Conservation (phyloP, 805 yeast genomes). For the Zygosaccharomyces gambellarensis region DNA sequence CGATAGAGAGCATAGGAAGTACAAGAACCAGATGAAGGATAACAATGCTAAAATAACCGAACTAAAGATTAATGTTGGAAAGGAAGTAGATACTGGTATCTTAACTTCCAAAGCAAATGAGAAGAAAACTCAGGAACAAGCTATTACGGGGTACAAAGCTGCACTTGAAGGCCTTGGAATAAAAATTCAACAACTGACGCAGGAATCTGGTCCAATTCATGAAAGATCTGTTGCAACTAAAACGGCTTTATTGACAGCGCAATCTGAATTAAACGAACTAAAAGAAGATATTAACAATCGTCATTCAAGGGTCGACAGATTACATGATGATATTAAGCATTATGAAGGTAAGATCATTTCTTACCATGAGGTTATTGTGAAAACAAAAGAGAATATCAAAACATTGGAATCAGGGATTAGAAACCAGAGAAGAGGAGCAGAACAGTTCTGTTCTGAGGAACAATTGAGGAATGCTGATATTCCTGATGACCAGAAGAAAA, state of each 20-base stretch:
- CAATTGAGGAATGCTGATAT: conserved; percentile 40
- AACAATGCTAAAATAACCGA: conserved; percentile 25
- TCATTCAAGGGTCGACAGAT: conserved; percentile 19
- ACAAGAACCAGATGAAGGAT: conserved; percentile 26
- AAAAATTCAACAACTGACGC: conserved; percentile 21
- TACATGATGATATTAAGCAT: conserved; percentile 25
- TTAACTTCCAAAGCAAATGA: conserved; percentile 24
- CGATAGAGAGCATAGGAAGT: conserved; percentile 33
- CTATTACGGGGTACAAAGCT: conserved; percentile 22
- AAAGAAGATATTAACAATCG: conserved; percentile 17
- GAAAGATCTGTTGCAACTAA: conserved; percentile 18
- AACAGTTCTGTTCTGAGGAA: conserved; percentile 43
- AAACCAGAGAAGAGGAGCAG: conserved; percentile 32
- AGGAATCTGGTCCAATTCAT: conserved; percentile 19
- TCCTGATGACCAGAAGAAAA: conserved; percentile 43
- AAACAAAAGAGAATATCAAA: conserved; percentile 27
- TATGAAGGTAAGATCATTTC: conserved; percentile 20
- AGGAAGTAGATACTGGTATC: conserved; percentile 29
- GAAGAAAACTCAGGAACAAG: conserved; percentile 22
- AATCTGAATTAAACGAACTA: conserved; percentile 15
- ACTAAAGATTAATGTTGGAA: conserved; percentile 24
- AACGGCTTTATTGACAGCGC: conserved; percentile 7
- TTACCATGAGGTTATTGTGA: conserved; percentile 18
- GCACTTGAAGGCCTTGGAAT: conserved; percentile 25
- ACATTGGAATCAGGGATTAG: conserved; percentile 30